phyloP scores from a whole-genome alignment of 2,329 filamentous ascomycete species.

The Neurospora crassa region DNA sequence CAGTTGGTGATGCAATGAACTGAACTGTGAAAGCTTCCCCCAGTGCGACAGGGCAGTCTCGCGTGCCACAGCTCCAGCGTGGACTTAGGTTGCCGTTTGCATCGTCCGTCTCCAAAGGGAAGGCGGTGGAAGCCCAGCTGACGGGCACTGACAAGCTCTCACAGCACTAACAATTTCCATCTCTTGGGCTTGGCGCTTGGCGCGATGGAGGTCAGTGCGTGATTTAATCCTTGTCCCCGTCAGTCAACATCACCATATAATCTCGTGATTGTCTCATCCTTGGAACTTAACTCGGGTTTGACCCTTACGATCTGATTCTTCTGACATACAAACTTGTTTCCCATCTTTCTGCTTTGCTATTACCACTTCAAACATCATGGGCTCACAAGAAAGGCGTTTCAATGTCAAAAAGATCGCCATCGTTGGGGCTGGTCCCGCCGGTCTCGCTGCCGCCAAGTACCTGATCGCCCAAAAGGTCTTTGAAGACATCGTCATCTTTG shows the following conservation, averaged over 20 bases:
- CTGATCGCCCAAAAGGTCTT: conserved; percentile 61
- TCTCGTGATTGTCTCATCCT: neutral
- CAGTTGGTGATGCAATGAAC: neutral
- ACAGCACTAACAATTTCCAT: neutral
- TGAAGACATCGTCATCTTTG: conserved; percentile 64
- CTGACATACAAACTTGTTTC: neutral
- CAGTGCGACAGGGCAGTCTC: neutral
- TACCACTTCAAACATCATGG: conserved; percentile 13
- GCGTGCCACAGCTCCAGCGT: neutral
- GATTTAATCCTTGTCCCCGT: neutral
- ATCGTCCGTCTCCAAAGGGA: neutral
- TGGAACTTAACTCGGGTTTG: neutral
- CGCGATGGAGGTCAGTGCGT: neutral
- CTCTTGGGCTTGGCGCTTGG: neutral
- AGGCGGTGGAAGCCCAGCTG: neutral
- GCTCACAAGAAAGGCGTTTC: conserved; percentile 25
- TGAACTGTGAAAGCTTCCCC: neutral
- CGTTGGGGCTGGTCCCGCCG: conserved; percentile 74
- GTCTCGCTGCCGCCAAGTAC: conserved; percentile 73
- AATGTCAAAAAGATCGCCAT: conserved; percentile 58
- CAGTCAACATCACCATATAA: neutral
- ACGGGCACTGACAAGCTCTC: neutral
- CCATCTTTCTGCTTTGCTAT: neutral
- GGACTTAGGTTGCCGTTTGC: neutral
- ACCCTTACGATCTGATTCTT: neutral